These are phyloP conservation scores for Phytophthora pseudosyringae DNA, from an alignment of 352 stramenopile species.

Conservation along the genomic window DNA sequence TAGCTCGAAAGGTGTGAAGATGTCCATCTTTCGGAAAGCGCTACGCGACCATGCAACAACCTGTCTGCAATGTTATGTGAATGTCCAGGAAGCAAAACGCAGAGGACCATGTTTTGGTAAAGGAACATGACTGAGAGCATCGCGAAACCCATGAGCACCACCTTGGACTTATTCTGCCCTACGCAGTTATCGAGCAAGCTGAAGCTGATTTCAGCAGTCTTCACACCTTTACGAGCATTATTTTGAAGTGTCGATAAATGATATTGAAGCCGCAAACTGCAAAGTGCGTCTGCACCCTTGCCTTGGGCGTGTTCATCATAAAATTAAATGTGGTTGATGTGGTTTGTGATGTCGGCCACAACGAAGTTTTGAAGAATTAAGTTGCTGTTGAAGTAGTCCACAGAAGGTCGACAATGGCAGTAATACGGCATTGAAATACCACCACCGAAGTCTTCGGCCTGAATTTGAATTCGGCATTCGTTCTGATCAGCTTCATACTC, in stretches of 20 bases:
- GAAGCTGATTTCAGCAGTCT: constrained; percentile 1
- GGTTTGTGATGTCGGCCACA: constrained; percentile 8
- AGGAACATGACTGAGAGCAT: constrained; percentile 2
- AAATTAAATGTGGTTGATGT: constrained; percentile 4
- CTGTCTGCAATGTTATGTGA: constrained; percentile 18
- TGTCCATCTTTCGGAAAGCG: no score
- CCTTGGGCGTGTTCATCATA: constrained; percentile 16
- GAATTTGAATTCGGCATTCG: constrained; percentile 2
- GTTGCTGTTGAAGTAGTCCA: constrained; percentile 21
- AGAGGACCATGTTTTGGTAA: not conserved
- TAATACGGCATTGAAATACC: constrained; percentile 17
- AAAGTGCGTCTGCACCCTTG: constrained; percentile 3
- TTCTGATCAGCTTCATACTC: no score
- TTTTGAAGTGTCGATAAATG: no score
- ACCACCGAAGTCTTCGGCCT: constrained; percentile 2
- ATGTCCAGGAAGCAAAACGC: constrained; percentile 6
- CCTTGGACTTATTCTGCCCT: constrained; percentile 11
- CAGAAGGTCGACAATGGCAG: constrained; percentile 14
- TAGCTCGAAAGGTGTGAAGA: no score
- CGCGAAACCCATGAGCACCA: constrained; percentile 10
- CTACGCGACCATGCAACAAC: constrained; percentile 18
- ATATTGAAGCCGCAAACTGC: constrained; percentile 4
- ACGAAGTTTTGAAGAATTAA: constrained; percentile 23
- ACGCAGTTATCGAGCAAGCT: constrained; percentile 18
- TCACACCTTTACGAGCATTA: no score